Evolutionary conservation across 202 grass and related monocot genomes (phyloP).

Genomic region (Hordeum pubiflorum): DNA sequence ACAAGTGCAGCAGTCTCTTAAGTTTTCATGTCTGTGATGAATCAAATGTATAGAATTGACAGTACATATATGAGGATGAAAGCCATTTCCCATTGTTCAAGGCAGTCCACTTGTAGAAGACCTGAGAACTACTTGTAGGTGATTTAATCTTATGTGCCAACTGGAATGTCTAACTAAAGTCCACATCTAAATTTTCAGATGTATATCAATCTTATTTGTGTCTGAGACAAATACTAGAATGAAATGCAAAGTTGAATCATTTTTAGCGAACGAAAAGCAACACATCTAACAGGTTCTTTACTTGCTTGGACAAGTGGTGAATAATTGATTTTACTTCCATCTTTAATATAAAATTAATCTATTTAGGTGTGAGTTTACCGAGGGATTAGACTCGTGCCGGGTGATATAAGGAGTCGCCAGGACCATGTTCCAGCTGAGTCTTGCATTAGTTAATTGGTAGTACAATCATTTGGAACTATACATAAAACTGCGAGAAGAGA

Average conservation of each 20-base stretch:
- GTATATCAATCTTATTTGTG: background rate
- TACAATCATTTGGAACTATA: background rate
- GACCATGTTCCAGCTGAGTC: background rate
- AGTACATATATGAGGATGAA: background rate
- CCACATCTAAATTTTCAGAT: background rate
- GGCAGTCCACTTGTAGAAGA: background rate
- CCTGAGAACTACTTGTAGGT: background rate
- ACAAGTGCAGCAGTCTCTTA: background rate
- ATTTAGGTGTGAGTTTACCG: no score
- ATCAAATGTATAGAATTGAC: background rate
- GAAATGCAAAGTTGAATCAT: background rate
- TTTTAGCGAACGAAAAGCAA: background rate
- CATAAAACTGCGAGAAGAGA: background rate
- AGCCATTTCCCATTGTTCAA: background rate
- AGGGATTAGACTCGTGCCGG: background rate
- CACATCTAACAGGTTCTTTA: background rate
- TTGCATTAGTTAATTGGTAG: background rate
- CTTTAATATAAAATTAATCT: no score
- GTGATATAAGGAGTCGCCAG: background rate
- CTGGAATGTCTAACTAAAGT: background rate
- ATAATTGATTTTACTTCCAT: background rate
- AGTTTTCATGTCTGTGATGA: conserved; percentile 6
- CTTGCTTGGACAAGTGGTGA: background rate
- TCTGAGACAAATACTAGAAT: background rate
- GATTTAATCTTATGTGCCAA: background rate